A percentile compares a stretch with the other conserved stretches of the same genome.
These are phyloP conservation scores for Aquilaria agallochum DNA, from an alignment of 441 rosid genomes.

Conservation along the genomic window DNA sequence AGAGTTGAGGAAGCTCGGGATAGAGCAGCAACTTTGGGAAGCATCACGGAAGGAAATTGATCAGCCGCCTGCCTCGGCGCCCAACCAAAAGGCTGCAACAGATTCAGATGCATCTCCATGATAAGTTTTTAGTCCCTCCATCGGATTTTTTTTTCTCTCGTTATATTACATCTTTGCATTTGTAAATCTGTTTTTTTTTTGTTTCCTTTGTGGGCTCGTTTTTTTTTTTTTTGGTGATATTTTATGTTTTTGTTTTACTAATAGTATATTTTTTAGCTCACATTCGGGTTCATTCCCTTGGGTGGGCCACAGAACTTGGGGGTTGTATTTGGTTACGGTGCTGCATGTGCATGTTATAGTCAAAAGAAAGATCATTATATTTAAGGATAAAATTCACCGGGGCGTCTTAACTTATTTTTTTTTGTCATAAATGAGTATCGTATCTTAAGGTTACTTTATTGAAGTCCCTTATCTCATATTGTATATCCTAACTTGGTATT, in stretches of 20 bases:
- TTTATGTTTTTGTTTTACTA: neutral
- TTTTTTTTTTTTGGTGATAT: neutral
- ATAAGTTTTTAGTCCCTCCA: neutral
- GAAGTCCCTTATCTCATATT: no score
- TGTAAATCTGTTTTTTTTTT: conserved; percentile 5
- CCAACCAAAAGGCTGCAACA: conserved; percentile 30
- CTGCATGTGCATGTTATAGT: no score
- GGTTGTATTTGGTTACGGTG: no score
- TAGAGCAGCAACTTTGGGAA: conserved; percentile 96
- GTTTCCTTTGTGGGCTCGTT: neutral
- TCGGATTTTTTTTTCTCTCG: neutral
- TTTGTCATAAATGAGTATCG: no score
- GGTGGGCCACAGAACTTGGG: no score
- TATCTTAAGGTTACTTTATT: no score
- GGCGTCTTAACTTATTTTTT: no score
- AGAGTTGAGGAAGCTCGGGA: conserved; percentile 87
- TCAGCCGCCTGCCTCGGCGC: conserved; percentile 18
- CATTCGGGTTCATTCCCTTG: no score
- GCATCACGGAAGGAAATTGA: conserved; percentile 82
- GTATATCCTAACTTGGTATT: no score
- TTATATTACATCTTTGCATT: neutral
- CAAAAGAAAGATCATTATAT: no score
- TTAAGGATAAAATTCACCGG: no score
- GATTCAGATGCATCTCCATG: conserved; percentile 30
- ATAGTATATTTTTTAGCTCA: no score